A percentile compares a stretch with the other conserved stretches of the same genome.
Evolutionary conservation across 108 stramenopile genomes (phyloP).

Genomic region (Nitzschia sp.): DNA sequence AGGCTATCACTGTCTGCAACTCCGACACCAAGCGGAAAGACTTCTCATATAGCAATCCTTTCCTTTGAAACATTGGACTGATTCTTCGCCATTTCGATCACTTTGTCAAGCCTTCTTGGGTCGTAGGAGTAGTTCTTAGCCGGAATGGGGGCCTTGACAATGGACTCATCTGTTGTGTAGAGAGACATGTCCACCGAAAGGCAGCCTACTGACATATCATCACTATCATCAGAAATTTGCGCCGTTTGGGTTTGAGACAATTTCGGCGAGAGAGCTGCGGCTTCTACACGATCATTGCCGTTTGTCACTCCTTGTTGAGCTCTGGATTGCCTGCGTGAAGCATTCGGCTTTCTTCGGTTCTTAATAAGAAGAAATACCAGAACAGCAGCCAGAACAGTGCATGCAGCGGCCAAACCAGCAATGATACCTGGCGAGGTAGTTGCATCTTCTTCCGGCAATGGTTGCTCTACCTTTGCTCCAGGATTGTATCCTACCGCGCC

Average conservation of each 20-base stretch:
- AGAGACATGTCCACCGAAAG: slow-evolving; percentile 9
- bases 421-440: not conserved
- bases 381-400: not conserved
- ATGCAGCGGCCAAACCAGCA: slow-evolving; percentile 3
- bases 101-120: slow-evolving; percentile 3
- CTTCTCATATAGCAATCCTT: not conserved
- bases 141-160: not conserved
- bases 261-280: not conserved
- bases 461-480: not conserved
- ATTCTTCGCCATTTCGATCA: slow-evolving; percentile 14
- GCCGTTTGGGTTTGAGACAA: not conserved
- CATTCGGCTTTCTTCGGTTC: not conserved
- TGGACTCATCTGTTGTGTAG: slow-evolving; percentile 10
- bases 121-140: not conserved
- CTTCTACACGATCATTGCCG: not conserved
- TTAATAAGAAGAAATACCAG: not conserved
- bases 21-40: not conserved
- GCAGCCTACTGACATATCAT: not conserved
- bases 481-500: not conserved
- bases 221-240: not conserved
- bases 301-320: not conserved
- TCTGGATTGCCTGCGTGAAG: not conserved
- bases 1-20: not conserved
- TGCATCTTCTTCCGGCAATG: not conserved
- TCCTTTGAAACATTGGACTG: slow-evolving; percentile 1